Conservation (phyloP, 2,329 filamentous ascomycete genomes). For the Venturiaceae sp. region DNA sequence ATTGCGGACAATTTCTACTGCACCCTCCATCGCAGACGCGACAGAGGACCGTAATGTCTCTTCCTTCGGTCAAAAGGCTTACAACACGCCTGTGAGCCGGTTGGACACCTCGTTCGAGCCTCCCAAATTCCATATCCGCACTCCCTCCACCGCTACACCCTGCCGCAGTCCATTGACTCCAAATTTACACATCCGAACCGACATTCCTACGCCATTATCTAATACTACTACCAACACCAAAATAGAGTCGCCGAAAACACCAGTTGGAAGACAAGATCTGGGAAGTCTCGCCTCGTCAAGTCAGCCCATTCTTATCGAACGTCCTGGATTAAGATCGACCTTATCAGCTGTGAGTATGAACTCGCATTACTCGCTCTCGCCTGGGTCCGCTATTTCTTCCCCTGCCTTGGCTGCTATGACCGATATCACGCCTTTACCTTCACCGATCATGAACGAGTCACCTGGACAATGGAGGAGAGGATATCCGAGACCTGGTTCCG, state of each 20-base stretch:
- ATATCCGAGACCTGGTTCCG: constrained; percentile 22
- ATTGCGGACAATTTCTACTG: too few species aligned
- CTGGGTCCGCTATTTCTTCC: constrained; percentile 34
- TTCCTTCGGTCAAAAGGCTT: not conserved
- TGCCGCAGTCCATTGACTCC: constrained; percentile 20
- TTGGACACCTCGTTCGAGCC: not conserved
- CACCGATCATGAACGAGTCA: constrained; percentile 31
- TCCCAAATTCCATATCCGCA: constrained; percentile 2
- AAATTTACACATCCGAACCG: constrained; percentile 19
- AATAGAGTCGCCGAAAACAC: not conserved
- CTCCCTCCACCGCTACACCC: constrained; percentile 1
- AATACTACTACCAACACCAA: not conserved
- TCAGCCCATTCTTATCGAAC: constrained; percentile 9
- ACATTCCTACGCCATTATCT: constrained; percentile 13
- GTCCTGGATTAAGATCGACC: constrained; percentile 18
- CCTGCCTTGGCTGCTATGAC: constrained; percentile 37
- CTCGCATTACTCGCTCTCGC: constrained; percentile 29
- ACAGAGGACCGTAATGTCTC: not conserved
- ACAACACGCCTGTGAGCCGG: not conserved
- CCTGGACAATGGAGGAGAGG: constrained; percentile 31
- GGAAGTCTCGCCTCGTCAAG: constrained; percentile 8
- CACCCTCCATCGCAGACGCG: not conserved
- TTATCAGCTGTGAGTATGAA: constrained; percentile 33
- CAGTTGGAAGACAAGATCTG: not conserved
- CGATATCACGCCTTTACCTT: constrained; percentile 43